Base-by-base conservation (phyloP, 2,329 filamentous ascomycete species). In the Thielaviopsis musarum region DNA sequence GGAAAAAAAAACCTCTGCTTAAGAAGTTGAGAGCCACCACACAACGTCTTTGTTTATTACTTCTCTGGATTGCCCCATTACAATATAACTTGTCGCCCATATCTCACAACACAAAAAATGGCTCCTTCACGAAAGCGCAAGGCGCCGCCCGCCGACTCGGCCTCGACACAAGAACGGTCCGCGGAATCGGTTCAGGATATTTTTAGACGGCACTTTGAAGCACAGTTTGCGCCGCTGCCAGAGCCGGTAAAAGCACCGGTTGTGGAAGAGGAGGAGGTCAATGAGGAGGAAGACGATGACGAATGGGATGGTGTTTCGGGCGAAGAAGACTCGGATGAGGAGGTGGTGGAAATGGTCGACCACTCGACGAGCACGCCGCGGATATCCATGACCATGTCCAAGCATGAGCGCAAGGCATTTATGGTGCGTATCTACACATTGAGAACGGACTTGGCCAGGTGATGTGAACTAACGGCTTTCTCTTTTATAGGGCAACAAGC, bases 191-290 rank as follows among this genome's bases (percentile, higher is more conserved):
- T 86, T 13, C 82, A 88, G 65, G 88, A 85, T 59, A 79, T 91
- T 61, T 88, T 98, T 67, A 83, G 84, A 61, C 82, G 81, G 65
- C 86, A 91, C 68, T 97, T 97, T 68, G 93, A 96, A 72, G 81
- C 88, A 28, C 84, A 87, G 68, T 97, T 96, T 73, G 81, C 83
- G 68, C 89, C 91, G 9, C 70, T 95, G 48, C 75, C 75, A 49
- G 69, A 70, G 2, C 67, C 59, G 49, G 61, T 62, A 54, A 52
- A 64, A 52, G 63, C 64, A 63, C 51, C 63, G 64, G 65, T 65
- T 7, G 66, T 69, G 10, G 52, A 62, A 12, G 65, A 65, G 15
- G 65, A 66, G 0, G 64, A 69, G 0, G 56, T 64, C 3, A 64
- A 65, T 26, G 61, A 63, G 1, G 68, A 66, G 1, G 59, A 66